phyloP scores from a whole-genome alignment of 495 filamentous ascomycete species.

The Penicillium simplicissimum region DNA sequence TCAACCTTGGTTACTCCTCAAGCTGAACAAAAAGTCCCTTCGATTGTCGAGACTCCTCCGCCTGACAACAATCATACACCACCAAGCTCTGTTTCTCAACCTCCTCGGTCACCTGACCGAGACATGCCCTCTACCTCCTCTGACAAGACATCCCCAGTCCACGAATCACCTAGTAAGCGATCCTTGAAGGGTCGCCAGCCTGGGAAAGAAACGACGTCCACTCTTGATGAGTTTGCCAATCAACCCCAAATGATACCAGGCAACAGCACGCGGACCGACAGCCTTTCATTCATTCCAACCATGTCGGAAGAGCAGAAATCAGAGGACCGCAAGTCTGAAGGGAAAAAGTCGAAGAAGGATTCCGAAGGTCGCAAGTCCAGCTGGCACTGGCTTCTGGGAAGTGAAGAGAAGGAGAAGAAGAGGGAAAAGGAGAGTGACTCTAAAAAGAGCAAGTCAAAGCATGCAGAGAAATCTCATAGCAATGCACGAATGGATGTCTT shows the following conservation, averaged over 20 bases:
- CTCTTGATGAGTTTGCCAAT: constrained; percentile 41
- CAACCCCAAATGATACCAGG: constrained; percentile 61
- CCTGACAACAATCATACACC: constrained; percentile 33
- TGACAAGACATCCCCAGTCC: constrained; percentile 24
- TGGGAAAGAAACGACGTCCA: constrained; percentile 31
- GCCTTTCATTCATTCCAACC: constrained; percentile 81
- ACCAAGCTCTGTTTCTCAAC: constrained; percentile 30
- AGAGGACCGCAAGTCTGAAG: constrained; percentile 62
- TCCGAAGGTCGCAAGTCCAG: constrained; percentile 72
- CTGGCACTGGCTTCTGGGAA: constrained; percentile 76
- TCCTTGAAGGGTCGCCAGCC: constrained; percentile 27
- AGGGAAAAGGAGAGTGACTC: constrained; percentile 61
- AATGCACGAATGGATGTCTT: constrained; percentile 78
- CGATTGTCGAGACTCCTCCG: constrained; percentile 69
- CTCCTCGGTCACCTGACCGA: constrained; percentile 57
- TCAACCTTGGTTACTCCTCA: constrained; percentile 42
- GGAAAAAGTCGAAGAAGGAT: constrained; percentile 65
- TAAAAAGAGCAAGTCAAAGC: constrained; percentile 62
- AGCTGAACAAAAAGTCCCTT: constrained; percentile 54
- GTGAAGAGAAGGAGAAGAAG: constrained; percentile 71
- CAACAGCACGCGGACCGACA: constrained; percentile 71
- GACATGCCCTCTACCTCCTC: constrained; percentile 36
- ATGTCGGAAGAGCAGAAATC: constrained; percentile 64
- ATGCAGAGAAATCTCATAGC: constrained; percentile 59
- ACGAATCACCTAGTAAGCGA: constrained; percentile 32